Evolutionary conservation across 352 stramenopile species (phyloP).

Genomic region (Pythium utonaiense): DNA sequence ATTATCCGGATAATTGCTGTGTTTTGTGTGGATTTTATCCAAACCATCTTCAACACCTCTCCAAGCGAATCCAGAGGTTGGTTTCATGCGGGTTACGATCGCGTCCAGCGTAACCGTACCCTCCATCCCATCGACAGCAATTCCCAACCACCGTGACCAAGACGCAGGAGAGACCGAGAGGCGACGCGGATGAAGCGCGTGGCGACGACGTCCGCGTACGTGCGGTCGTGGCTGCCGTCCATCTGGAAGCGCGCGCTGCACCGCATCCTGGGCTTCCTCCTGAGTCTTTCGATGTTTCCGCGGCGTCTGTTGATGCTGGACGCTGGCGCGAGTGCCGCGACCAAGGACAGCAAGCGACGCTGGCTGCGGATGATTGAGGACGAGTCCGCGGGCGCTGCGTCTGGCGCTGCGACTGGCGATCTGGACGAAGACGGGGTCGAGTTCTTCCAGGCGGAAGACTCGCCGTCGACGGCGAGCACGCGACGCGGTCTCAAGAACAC

Average conservation of each 20-base stretch:
- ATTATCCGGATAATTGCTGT: neutral
- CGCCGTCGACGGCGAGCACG: neutral
- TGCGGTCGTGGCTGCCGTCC: slow-evolving; percentile 31
- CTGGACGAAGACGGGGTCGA: neutral
- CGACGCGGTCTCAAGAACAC: slow-evolving; percentile 52
- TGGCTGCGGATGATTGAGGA: slow-evolving; percentile 5
- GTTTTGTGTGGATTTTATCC: neutral
- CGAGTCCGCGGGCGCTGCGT: neutral
- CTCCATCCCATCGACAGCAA: neutral
- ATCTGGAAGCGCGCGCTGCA: slow-evolving; percentile 27
- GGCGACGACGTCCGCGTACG: slow-evolving; percentile 19
- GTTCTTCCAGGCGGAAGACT: slow-evolving; percentile 1
- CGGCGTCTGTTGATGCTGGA: slow-evolving; percentile 19
- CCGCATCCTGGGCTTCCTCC: slow-evolving; percentile 34
- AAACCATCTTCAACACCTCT: slow-evolving; percentile 6
- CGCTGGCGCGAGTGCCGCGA: neutral
- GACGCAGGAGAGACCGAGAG: neutral
- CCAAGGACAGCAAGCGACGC: neutral
- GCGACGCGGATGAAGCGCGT: slow-evolving; percentile 12
- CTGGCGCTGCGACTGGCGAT: neutral
- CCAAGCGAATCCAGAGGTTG: neutral
- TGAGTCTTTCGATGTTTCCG: slow-evolving; percentile 22
- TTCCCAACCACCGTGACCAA: neutral
- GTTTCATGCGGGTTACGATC: slow-evolving; percentile 13
- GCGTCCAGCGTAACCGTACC: neutral